Evolutionary conservation across 805 yeast genomes (phyloP).

Genomic region (Starmerella apis): DNA sequence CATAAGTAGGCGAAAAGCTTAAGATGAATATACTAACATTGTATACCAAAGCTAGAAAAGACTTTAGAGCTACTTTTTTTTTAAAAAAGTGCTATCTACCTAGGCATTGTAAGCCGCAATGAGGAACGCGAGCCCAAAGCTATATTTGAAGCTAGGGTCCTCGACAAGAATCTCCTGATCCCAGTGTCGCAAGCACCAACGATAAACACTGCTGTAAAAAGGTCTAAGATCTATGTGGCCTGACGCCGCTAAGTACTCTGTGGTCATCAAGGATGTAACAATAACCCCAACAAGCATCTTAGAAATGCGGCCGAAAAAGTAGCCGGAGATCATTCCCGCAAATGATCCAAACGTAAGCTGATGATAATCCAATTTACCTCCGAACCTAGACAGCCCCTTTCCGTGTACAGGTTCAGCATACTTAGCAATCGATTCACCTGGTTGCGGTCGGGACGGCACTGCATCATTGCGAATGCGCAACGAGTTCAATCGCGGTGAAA

Average conservation of each 20-base stretch:
- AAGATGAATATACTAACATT: not conserved
- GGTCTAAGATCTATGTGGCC: slow-evolving; percentile 34
- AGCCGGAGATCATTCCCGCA: slow-evolving; percentile 49
- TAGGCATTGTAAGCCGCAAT: slow-evolving; percentile 31
- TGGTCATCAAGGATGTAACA: slow-evolving; percentile 37
- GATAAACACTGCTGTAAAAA: slow-evolving; percentile 22
- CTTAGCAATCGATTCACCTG: slow-evolving; percentile 19
- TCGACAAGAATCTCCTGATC: slow-evolving; percentile 41
- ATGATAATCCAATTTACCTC: slow-evolving; percentile 41
- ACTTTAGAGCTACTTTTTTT: not conserved
- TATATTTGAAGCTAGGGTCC: slow-evolving; percentile 50
- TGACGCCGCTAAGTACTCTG: slow-evolving; percentile 48
- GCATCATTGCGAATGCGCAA: slow-evolving; percentile 14
- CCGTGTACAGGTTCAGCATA: slow-evolving; percentile 18
- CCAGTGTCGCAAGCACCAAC: slow-evolving; percentile 33
- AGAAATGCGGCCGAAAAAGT: slow-evolving; percentile 51
- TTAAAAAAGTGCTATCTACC: not conserved
- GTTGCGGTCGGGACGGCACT: slow-evolving; percentile 8
- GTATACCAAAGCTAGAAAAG: not conserved
- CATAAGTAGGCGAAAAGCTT: not conserved
- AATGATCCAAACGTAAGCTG: slow-evolving; percentile 56
- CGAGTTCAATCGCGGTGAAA: slow-evolving; percentile 4
- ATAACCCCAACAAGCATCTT: slow-evolving; percentile 43
- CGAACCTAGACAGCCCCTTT: slow-evolving; percentile 21
- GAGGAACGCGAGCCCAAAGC: slow-evolving; percentile 38